Conservation (phyloP, 2,329 filamentous ascomycete genomes). For the Sarocladium kiliense region DNA sequence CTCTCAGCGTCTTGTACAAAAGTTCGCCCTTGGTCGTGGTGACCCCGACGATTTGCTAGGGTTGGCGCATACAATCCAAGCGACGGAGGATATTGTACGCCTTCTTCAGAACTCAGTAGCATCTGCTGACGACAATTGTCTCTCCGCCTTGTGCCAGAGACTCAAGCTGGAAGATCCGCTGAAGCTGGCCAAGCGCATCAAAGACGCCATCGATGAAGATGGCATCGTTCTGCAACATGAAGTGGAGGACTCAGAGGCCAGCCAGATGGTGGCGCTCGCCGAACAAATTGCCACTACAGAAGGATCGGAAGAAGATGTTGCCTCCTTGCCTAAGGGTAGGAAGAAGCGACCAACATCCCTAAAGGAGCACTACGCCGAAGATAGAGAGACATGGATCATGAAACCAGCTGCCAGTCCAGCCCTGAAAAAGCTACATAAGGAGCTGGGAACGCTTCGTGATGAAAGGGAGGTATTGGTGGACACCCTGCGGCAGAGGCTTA, state of each 20-base stretch:
- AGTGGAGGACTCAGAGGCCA: slow-evolving; percentile 66
- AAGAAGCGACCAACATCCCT: slow-evolving; percentile 42
- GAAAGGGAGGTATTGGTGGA: slow-evolving; percentile 59
- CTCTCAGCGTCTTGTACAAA: slow-evolving; percentile 84
- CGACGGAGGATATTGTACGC: slow-evolving; percentile 61
- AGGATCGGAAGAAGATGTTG: slow-evolving; percentile 50
- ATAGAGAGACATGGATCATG: slow-evolving; percentile 60
- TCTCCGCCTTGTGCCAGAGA: slow-evolving; percentile 44
- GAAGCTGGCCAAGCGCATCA: slow-evolving; percentile 66
- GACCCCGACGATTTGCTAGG: slow-evolving; percentile 85
- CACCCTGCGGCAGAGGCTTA: slow-evolving; percentile 55
- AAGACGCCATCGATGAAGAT: slow-evolving; percentile 84
- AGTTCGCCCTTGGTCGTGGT: slow-evolving; percentile 88
- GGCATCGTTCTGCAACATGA: slow-evolving; percentile 77
- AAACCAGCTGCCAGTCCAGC: slow-evolving; percentile 61
- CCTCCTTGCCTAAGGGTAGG: slow-evolving; percentile 50
- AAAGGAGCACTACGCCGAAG: slow-evolving; percentile 54
- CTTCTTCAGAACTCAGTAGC: slow-evolving; percentile 29
- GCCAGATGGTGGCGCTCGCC: slow-evolving; percentile 66
- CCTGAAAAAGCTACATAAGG: slow-evolving; percentile 62
- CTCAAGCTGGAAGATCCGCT: slow-evolving; percentile 63
- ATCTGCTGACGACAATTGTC: slow-evolving; percentile 23
- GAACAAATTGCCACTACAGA: slow-evolving; percentile 65
- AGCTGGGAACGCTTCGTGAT: slow-evolving; percentile 53
- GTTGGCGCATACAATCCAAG: slow-evolving; percentile 73